These are phyloP conservation scores for Boletus pseudo-olivaceus DNA, from an alignment of 768 basidiomycete genomes.

Conservation along the genomic window DNA sequence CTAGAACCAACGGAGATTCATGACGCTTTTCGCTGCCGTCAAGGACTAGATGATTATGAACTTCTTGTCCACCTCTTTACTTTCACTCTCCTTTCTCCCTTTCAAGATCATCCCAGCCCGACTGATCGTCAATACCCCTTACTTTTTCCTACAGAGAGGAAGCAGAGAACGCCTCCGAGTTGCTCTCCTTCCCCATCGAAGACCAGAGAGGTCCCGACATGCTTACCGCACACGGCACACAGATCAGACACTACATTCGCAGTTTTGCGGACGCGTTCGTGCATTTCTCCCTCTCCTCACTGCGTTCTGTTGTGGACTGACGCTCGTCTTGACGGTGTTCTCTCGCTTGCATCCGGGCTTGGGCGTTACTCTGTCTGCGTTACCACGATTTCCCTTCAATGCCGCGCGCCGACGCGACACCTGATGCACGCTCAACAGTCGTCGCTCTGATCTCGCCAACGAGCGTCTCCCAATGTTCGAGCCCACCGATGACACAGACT, in stretches of 20 bases:
- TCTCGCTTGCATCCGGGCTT: neutral
- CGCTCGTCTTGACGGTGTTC: neutral
- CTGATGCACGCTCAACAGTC: conserved; percentile 36
- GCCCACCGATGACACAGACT: conserved; percentile 27
- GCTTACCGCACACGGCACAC: conserved; percentile 59
- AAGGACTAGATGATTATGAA: neutral
- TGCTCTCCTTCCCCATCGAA: conserved; percentile 38
- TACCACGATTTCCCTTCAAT: neutral
- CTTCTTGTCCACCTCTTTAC: neutral
- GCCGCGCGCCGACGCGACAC: neutral
- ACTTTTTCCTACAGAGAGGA: conserved; percentile 52
- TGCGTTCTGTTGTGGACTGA: neutral
- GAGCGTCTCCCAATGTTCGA: conserved; percentile 68
- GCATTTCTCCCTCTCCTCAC: neutral
- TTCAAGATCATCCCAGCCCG: neutral
- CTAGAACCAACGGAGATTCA: neutral
- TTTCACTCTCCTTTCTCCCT: neutral
- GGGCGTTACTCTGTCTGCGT: neutral
- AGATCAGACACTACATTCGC: conserved; percentile 58
- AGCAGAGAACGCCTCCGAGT: conserved; percentile 73
- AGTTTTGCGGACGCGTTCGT: conserved; percentile 77
- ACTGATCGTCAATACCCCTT: neutral
- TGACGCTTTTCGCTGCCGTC: neutral
- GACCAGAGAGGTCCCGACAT: conserved; percentile 47
- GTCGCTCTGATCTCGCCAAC: conserved; percentile 68